Base-by-base conservation (phyloP, 2,329 filamentous ascomycete genomes). In the Scedosporium apiospermum region DNA sequence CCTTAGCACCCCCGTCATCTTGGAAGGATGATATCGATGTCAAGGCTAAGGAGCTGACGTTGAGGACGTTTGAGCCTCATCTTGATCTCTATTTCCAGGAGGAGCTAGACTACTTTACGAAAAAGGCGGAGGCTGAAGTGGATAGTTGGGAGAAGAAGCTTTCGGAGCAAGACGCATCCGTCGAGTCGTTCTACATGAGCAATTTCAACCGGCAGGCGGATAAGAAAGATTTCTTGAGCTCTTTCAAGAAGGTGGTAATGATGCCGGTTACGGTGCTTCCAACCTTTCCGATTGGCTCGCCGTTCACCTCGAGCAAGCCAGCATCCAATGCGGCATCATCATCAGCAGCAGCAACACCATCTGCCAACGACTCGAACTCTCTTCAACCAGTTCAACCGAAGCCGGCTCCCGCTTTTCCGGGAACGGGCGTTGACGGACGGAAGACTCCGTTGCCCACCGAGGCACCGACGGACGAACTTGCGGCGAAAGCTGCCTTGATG, bases 211-310 rank as follows among this genome's bases (percentile, higher is more conserved):
- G 95, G 27, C 92, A 96, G 72, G 95, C 92, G 1, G 95, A 96
- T 66, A 99, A 99, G 76, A 91, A 92, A 67, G 95, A 99, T 72
- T 99, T 99, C 69, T 73, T 99, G 65, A 95, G 88, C 57, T 96
- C 93, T 0, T 99, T 99, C 80, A 97, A 92, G 71, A 98, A 98
- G 74, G 95, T 99, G 7, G 90, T 99, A 66, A 97, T 99, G 93
- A 96, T 96, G 87, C 95, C 95, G 2, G 93, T 99, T 58, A 96
- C 91, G 61, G 93, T 92, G 7, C 79, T 98, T 3, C 90, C 91
- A 1, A 87, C 83, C 57, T 84, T 91, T 64, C 75, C 83, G 5
- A 77, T 84, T 59, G 78, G 79, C 7, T 84, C 78, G n/a, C 81
- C 81, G 62, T 90, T 86, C 70, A 81, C 76, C 64, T 75, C 74